Evolutionary conservation across 2,329 filamentous ascomycete genomes (phyloP), one percentile per base, ranked within the genome.

Genomic region (Aspergillus arachidicola): DNA sequence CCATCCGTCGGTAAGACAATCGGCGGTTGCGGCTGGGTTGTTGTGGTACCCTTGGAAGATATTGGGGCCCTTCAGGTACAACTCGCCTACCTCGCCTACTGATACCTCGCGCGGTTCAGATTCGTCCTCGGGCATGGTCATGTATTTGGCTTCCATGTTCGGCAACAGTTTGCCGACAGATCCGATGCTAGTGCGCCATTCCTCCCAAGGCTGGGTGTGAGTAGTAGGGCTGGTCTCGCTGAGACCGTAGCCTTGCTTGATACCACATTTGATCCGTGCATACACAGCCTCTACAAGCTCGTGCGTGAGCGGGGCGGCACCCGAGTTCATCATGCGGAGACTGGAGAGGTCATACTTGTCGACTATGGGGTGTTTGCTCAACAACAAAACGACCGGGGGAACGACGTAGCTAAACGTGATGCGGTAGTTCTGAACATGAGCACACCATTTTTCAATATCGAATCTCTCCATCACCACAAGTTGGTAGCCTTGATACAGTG

Each of bases 161-260:
- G 93, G 89, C 23, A 94, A 76, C 46, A 97, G 81, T 51, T 85
- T 87, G 14, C 94, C 94, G 0, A 94, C 91, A 0, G 90, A 90
- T 23, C 93, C 94, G 69, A 94, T 89, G 54, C 86, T 87, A 57
- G 84, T 87, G 65, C 87, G 82, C 92, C 93, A 97, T 68, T 92
- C 89, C 41, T 87, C 86, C 82, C 91, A 89, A 9, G 84, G 81
- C 77, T 93, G 92, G 11, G 87, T 87, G 69, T 93, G 89, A 0
- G 92, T 91, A 1, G 88, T 90, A 0, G 94, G 93, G 30, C 89
- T 89, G 16, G 93, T 96, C 81, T 98, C 94, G 6, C 89, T 93
- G 6, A 98, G 84, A 0, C 94, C 94, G 73, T 97, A 98, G 21
- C 92, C 94, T 79, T 98, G 94, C 82, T 97, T 97, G 64, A 97